A percentile compares a stretch with the other conserved stretches of the same genome.
Evolutionary conservation across 164 flowering plant species (phyloP).

Genomic region (Magnolia kwangsiensis): DNA sequence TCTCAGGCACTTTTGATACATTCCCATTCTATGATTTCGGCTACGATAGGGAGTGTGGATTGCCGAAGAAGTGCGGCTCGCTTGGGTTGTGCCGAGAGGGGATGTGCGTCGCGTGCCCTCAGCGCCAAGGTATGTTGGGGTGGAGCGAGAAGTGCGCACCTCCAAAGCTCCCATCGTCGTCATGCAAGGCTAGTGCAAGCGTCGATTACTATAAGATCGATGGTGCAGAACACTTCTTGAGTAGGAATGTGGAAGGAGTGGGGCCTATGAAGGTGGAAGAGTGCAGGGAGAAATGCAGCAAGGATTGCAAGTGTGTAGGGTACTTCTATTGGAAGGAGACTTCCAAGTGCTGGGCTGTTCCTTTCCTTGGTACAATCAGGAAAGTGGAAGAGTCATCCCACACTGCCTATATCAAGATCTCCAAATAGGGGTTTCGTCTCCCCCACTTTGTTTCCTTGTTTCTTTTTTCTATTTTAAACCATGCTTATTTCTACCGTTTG

Average conservation of each 20-base stretch:
- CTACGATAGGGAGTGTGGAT: slow-evolving; percentile 16
- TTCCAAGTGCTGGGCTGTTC: slow-evolving; percentile 25
- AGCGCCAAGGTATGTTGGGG: slow-evolving; percentile 21
- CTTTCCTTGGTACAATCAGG: slow-evolving; percentile 20
- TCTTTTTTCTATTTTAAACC: too few species aligned
- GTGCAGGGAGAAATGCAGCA: slow-evolving; percentile 25
- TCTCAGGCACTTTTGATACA: slow-evolving; percentile 7
- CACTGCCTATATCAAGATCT: slow-evolving; percentile 22
- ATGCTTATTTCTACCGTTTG: too few species aligned
- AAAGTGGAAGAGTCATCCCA: slow-evolving; percentile 15
- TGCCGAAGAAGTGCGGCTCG: slow-evolving; percentile 33
- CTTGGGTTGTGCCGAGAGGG: slow-evolving; percentile 27
- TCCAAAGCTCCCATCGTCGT: slow-evolving; percentile 10
- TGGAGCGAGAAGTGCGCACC: slow-evolving; percentile 31
- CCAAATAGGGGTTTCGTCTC: background rate
- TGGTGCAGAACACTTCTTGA: slow-evolving; percentile 32
- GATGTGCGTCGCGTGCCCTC: slow-evolving; percentile 35
- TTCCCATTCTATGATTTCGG: background rate
- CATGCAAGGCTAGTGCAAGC: background rate
- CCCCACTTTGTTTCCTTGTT: background rate
- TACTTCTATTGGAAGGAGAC: slow-evolving; percentile 23
- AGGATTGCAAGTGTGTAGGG: slow-evolving; percentile 41
- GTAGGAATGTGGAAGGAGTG: slow-evolving; percentile 11
- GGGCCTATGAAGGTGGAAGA: slow-evolving; percentile 20
- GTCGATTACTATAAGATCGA: slow-evolving; percentile 23